Percentiles rank a stretch among this genome's conserved stretches.
These are phyloP conservation scores for Candida maris DNA, from an alignment of 805 yeast species.

Conservation along the genomic window DNA sequence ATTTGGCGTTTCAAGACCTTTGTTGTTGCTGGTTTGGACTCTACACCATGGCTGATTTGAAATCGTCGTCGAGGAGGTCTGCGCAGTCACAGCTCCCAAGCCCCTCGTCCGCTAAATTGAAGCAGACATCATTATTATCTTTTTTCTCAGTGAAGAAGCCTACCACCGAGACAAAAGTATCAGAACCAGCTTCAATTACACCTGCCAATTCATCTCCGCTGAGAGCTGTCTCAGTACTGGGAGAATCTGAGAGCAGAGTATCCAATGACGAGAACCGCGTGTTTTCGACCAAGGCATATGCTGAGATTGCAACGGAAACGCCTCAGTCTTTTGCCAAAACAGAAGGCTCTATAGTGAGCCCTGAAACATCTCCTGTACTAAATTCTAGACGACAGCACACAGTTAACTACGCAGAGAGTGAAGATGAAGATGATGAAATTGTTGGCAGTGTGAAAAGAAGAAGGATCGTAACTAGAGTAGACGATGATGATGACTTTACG, in stretches of 20 bases:
- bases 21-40: too few species aligned
- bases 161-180: background rate
- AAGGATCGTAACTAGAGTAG: slow-evolving; percentile 12
- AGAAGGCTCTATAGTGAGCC: too few species aligned
- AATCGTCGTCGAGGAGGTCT: background rate
- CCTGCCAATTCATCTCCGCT: slow-evolving; percentile 27
- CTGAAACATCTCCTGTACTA: slow-evolving; percentile 6
- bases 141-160: slow-evolving; percentile 23
- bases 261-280: too few species aligned
- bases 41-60: background rate
- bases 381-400: slow-evolving; percentile 12
- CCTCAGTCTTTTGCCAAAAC: too few species aligned
- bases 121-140: slow-evolving; percentile 31
- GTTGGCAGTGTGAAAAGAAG: slow-evolving; percentile 7
- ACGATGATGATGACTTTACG: slow-evolving; percentile 17
- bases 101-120: slow-evolving; percentile 13
- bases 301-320: background rate
- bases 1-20: too few species aligned
- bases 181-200: slow-evolving; percentile 12
- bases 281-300: background rate
- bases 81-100: background rate
- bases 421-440: slow-evolving; percentile 9
- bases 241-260: too few species aligned
- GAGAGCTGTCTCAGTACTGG: too few species aligned
- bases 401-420: slow-evolving; percentile 17